These are phyloP conservation scores for Begonia masoniana DNA, from an alignment of 306 rosid species.

Conservation along the genomic window DNA sequence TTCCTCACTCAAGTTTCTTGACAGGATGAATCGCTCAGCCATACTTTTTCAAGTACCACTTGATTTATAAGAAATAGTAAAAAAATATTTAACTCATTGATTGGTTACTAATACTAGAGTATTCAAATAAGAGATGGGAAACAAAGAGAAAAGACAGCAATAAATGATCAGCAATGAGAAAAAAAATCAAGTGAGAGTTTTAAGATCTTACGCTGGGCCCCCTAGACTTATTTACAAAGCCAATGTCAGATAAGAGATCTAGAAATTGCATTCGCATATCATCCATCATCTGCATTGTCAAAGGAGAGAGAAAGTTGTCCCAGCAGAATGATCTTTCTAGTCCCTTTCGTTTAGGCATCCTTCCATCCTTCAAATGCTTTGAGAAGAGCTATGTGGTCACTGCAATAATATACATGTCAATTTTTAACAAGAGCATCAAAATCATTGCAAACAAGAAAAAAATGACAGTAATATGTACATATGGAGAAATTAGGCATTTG, in stretches of 20 bases:
- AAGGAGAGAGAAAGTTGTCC: constrained; percentile 79
- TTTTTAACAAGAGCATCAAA: constrained; percentile 10
- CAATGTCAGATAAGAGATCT: constrained; percentile 71
- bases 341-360: constrained; percentile 63
- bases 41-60: no score
- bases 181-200: constrained; percentile 4
- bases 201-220: constrained; percentile 49
- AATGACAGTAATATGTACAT: no score
- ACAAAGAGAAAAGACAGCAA: no score
- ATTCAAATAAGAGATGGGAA: no score
- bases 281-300: constrained; percentile 88
- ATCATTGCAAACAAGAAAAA: constrained; percentile 6
- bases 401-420: constrained; percentile 21
- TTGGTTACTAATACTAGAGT: no score
- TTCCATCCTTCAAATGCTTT: constrained; percentile 96
- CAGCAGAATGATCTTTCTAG: constrained; percentile 61
- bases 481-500: not conserved
- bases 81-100: no score
- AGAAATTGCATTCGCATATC: constrained; percentile 93
- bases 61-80: no score
- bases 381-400: constrained; percentile 91
- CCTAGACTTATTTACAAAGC: constrained; percentile 83
- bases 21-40: no score
- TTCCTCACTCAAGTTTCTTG: no score
- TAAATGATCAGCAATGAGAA: not conserved